Conservation (phyloP, 148 eudicot genomes). For the Chenopodium formosanum region DNA sequence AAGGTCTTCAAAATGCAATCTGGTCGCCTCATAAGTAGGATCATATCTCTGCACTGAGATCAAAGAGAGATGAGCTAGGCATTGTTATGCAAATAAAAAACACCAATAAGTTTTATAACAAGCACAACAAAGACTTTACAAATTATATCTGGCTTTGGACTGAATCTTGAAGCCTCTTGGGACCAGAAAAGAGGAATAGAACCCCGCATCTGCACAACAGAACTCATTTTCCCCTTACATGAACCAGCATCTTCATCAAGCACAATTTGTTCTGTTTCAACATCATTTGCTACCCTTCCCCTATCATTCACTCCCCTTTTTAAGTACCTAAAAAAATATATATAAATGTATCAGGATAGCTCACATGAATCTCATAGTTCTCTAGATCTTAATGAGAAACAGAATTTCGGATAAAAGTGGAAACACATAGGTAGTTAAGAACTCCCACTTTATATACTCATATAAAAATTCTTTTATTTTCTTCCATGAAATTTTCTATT, state of each 20-base stretch:
- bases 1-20: slow-evolving; percentile 85
- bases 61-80: slow-evolving; percentile 9
- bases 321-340: slow-evolving; percentile 54
- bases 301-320: slow-evolving; percentile 98
- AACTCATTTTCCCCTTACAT: slow-evolving; percentile 91
- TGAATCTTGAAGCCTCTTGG: slow-evolving; percentile 95
- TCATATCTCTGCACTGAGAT: slow-evolving; percentile 96
- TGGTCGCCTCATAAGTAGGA: slow-evolving; percentile 97
- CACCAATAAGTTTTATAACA: not conserved
- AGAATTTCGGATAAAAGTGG: not conserved
- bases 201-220: slow-evolving; percentile 99
- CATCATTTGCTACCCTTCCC: slow-evolving; percentile 99
- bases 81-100: not conserved
- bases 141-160: slow-evolving; percentile 97
- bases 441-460: not conserved
- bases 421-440: not conserved
- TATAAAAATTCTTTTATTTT: not conserved
- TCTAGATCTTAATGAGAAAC: slow-evolving; percentile 4
- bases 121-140: slow-evolving; percentile 45
- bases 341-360: not conserved
- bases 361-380: not conserved
- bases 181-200: slow-evolving; percentile 99
- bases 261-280: slow-evolving; percentile 95
- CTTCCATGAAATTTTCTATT: not conserved
- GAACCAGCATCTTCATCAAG: slow-evolving; percentile 98